phyloP scores from a whole-genome alignment of 805 yeast species.

The fission yeast (Schizosaccharomyces pombe) region DNA sequence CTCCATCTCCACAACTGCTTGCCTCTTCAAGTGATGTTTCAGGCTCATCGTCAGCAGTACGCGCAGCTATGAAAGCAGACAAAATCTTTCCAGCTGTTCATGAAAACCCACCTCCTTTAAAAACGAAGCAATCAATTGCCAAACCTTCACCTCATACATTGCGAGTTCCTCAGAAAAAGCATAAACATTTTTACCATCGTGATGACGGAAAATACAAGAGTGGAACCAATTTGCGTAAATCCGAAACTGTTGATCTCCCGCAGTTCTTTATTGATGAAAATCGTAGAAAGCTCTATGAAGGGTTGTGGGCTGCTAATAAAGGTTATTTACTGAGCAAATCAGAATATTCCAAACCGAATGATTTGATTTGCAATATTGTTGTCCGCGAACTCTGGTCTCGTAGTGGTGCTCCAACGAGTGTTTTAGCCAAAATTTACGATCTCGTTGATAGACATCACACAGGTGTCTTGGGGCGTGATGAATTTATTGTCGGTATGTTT shows the following conservation, averaged over 20 bases:
- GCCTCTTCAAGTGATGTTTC: background rate
- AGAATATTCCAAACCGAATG: constrained; percentile 4
- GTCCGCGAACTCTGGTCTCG: constrained; percentile 62
- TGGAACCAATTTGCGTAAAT: background rate
- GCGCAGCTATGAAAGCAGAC: background rate
- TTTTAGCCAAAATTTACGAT: constrained; percentile 38
- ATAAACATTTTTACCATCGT: background rate
- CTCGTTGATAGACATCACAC: constrained; percentile 32
- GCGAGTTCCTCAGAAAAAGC: background rate
- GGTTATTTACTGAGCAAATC: constrained; percentile 20
- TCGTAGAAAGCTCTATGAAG: constrained; percentile 60
- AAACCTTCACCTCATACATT: background rate
- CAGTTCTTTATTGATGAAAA: background rate
- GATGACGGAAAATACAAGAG: background rate
- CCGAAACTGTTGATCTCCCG: background rate
- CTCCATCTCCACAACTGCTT: background rate
- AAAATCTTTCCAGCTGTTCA: background rate
- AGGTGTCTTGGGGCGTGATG: constrained; percentile 55
- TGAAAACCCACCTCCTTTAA: background rate
- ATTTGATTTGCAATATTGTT: constrained; percentile 15
- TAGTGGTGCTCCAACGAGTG: constrained; percentile 41
- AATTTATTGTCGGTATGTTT: constrained; percentile 95
- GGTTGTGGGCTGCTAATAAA: constrained; percentile 76
- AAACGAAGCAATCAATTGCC: background rate
- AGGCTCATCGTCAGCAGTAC: background rate